Evolutionary conservation across 2,329 filamentous ascomycete species (phyloP), one percentile per base, ranked within the genome.

Genomic region (Aureobasidium mangrovei): DNA sequence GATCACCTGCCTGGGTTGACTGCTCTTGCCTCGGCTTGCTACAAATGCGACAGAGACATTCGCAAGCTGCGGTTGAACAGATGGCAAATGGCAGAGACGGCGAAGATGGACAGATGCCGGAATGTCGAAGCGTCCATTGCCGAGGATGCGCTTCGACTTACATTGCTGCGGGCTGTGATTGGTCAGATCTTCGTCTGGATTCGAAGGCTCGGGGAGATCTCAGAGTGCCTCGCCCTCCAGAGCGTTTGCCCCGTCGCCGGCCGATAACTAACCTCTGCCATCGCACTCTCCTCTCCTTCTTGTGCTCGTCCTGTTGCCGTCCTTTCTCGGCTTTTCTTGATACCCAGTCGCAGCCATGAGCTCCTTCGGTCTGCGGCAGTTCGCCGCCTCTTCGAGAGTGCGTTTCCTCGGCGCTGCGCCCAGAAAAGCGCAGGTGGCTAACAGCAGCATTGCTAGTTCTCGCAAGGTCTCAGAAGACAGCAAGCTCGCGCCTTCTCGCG

Each of bases 401-500:
- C 29, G 62, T 56, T 51, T 59, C 58, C 60, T 56, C 55, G 47
- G 27, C 36, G 26, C 10, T 10, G 18, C 12, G 7, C n/a, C 8
- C 4, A 8, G 18, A 51, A 40, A 40, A 41, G 26, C 41, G 18
- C 18, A 18, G 36, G 38, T 41, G 27, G 18, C 47, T 51, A 29
- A 51, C 47, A 29, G 3, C 31, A 39, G 33, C 44, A 47, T 51
- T 38, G 38, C 4, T 35, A 59, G 57, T 55, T 59, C 46, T 51
- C 57, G 10, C 57, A 54, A 53, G 56, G 52, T 33, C 46, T 59
- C 24, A 55, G 79, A 75, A 61, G 65, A 65, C 57, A 81, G 73
- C 62, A 69, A 68, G 59, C 67, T 62, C 82, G 91, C 73, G 77
- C 83, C 58, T 97, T 98, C 75, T 95, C 91, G 59, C 89, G 88